Percentiles rank a stretch among this genome's conserved stretches.
Evolutionary conservation across 352 stramenopile genomes (phyloP).

Genomic region (Phytophthora chlamydospora): DNA sequence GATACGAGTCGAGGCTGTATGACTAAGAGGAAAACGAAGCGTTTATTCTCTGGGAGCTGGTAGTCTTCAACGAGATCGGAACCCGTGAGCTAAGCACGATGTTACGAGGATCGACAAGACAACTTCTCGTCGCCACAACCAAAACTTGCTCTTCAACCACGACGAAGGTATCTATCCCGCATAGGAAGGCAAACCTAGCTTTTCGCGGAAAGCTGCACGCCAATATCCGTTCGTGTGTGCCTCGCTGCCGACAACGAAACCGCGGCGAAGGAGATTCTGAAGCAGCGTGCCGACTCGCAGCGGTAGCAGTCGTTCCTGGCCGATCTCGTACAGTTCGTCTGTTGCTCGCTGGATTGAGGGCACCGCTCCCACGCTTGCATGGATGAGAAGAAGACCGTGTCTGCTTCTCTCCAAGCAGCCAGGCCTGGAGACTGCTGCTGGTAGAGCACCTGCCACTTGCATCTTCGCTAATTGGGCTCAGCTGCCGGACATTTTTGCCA

Average conservation of each 20-base stretch:
- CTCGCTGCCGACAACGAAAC: too few species aligned
- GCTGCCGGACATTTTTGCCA: conserved; percentile 16
- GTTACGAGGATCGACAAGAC: too few species aligned
- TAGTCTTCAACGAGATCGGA: too few species aligned
- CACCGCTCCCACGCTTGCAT: conserved; percentile 15
- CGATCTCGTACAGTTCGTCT: not conserved
- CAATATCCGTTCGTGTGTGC: too few species aligned
- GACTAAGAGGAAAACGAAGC: conserved; percentile 41
- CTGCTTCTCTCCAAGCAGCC: conserved; percentile 8
- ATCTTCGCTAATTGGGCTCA: not conserved
- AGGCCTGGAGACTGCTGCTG: not conserved
- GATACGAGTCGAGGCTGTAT: conserved; percentile 39
- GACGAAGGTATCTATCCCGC: too few species aligned
- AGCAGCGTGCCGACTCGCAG: not conserved
- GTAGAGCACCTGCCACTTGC: not conserved
- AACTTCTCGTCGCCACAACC: too few species aligned
- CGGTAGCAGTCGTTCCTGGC: not conserved
- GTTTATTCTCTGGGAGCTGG: conserved; percentile 18
- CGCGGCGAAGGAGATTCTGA: too few species aligned
- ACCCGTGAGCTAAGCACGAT: too few species aligned
- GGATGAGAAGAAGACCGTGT: conserved; percentile 8
- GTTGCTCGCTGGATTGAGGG: conserved; percentile 12
- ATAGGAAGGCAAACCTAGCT: too few species aligned
- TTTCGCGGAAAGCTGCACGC: too few species aligned
- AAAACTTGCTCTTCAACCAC: too few species aligned